Evolutionary conservation across 2,329 filamentous ascomycete species (phyloP).

Genomic region (Arthrobotrys megalospora): DNA sequence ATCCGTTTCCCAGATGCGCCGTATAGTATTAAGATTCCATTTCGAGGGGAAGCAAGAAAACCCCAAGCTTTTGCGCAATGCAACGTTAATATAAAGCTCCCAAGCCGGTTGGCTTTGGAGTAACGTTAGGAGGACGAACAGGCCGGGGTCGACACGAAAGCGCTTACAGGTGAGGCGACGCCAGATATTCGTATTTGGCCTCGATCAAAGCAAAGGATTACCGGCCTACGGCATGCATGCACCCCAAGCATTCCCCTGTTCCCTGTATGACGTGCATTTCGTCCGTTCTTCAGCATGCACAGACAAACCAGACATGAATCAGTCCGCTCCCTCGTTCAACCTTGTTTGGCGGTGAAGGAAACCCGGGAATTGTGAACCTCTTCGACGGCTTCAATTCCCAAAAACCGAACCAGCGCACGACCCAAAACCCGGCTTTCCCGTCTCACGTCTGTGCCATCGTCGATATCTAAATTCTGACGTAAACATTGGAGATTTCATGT

Average conservation of each 20-base stretch:
- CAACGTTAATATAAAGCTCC: slow-evolving; percentile 18
- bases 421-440: slow-evolving; percentile 37
- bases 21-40: slow-evolving; percentile 2
- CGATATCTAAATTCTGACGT: slow-evolving; percentile 49
- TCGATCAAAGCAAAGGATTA: slow-evolving; percentile 24
- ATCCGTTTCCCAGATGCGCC: not conserved
- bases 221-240: slow-evolving; percentile 17
- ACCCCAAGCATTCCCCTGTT: slow-evolving; percentile 36
- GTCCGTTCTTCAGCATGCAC: slow-evolving; percentile 26
- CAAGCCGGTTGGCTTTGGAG: not conserved
- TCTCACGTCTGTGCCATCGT: slow-evolving; percentile 46
- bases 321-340: slow-evolving; percentile 10
- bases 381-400: slow-evolving; percentile 22
- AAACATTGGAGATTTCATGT: slow-evolving; percentile 47
- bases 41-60: not conserved
- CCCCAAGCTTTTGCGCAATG: slow-evolving; percentile 16
- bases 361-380: slow-evolving; percentile 18
- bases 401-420: slow-evolving; percentile 9
- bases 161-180: slow-evolving; percentile 7
- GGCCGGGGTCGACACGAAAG: slow-evolving; percentile 9
- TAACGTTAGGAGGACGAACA: slow-evolving; percentile 12
- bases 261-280: slow-evolving; percentile 56
- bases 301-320: slow-evolving; percentile 18
- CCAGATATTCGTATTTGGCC: slow-evolving; percentile 35
- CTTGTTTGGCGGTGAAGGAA: slow-evolving; percentile 14